Conservation (phyloP, 1,284 basidiomycete genomes). For the Trametes pubescens region DNA sequence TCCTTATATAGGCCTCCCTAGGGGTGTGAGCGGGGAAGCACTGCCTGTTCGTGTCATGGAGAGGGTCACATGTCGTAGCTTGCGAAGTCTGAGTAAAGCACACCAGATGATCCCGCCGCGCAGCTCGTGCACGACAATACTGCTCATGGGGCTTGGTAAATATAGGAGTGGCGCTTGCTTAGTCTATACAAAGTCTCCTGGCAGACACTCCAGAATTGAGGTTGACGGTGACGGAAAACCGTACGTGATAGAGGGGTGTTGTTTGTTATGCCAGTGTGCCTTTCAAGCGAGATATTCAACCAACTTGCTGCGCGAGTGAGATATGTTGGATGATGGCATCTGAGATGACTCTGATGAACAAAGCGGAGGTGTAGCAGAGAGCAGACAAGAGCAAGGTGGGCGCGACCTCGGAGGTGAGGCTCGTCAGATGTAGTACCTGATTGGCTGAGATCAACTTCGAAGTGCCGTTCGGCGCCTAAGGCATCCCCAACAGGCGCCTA, state of each 20-base stretch:
- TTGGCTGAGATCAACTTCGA: background rate
- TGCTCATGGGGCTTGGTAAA: background rate
- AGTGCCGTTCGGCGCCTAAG: background rate
- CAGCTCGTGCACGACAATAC: background rate
- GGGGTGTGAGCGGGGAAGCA: conserved; percentile 16
- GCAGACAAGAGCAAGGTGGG: too few species aligned
- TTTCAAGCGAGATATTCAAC: too few species aligned
- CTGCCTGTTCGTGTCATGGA: conserved; percentile 21
- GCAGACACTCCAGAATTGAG: too few species aligned
- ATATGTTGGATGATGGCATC: too few species aligned
- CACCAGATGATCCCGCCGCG: conserved; percentile 14
- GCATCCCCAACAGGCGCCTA: background rate
- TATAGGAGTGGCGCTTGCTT: background rate
- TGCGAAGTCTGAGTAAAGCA: conserved; percentile 17
- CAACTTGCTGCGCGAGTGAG: too few species aligned
- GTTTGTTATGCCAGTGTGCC: too few species aligned
- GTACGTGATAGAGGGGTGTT: too few species aligned
- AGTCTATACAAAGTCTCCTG: too few species aligned
- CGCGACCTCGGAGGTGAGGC: too few species aligned
- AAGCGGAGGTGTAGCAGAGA: too few species aligned
- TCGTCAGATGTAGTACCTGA: background rate
- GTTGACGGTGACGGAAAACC: too few species aligned
- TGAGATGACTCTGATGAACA: too few species aligned
- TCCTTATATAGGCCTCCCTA: conserved; percentile 10
- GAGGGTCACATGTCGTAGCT: conserved; percentile 19